Evolutionary conservation across 352 stramenopile genomes (phyloP), one percentile per base, ranked within the genome.

Genomic region (Aphanomyces cochlioides): DNA sequence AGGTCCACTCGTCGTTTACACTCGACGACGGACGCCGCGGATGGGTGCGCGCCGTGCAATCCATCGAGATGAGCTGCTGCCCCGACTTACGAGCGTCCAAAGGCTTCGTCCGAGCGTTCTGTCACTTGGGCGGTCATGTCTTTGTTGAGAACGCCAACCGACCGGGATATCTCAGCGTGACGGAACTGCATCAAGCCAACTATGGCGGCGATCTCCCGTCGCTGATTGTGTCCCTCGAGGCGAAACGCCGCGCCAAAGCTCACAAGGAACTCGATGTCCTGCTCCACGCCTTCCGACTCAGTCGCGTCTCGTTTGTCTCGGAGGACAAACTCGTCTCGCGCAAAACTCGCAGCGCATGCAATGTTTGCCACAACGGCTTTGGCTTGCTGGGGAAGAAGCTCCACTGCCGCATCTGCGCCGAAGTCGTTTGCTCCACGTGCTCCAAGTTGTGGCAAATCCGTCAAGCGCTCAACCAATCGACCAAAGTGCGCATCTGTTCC

Each of bases 111-210:
- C 50, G 50, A 10, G 50, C n/a, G 50, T 1, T 21, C 50, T 3
- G 28, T 19, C 50, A 21, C 37, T 58, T 10, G n/a, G 50, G 50
- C 8, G 50, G 50, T n/a, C 37, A 38, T 19, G n/a, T 58, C 8
- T 58, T 58, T 58, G n/a, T 58, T 34, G 50, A 10, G 8, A 58
- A 34, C 50, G 8, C 50, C 8, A 19, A n/a, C 50, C 8, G n/a
- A 19, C 50, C 50, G n/a, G 50, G 37, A 13, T 58, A 58, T 34
- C 8, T 58, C n/a, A n/a, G 37, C 50, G 50, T 58, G 50, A 58
- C 50, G 7, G n/a, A 58, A 3, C 7, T 58, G 50, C 50, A 21
- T n/a, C 50, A 58, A 58, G 8, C 37, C n/a, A 34, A 58, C 50
- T 58, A 38, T 19, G 37, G 37, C 50, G 50, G 50, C 50, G 37